Conservation (phyloP, 805 yeast species). For the Kuraishia ogatae region DNA sequence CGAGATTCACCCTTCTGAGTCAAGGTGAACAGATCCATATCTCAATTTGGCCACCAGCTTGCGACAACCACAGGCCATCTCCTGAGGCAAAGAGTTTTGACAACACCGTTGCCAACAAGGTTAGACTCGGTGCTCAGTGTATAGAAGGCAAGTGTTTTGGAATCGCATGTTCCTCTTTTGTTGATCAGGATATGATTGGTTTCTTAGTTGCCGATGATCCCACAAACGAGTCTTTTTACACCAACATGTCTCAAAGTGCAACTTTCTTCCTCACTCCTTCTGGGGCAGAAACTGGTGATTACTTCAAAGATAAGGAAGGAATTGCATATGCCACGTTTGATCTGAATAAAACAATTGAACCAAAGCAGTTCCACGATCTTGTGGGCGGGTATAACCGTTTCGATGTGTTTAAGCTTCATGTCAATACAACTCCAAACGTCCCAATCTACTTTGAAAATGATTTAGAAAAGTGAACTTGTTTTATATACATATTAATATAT, state of each 20-base stretch:
- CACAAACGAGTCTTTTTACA: conserved; percentile 10
- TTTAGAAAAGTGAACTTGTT: too few species aligned
- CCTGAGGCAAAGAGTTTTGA: conserved; percentile 9
- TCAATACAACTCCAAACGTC: conserved; percentile 7
- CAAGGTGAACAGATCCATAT: conserved; percentile 17
- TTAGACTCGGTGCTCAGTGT: conserved; percentile 16
- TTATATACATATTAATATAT: background rate
- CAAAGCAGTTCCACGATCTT: conserved; percentile 17
- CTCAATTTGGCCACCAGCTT: conserved; percentile 15
- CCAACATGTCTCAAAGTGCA: conserved; percentile 12
- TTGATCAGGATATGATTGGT: conserved; percentile 12
- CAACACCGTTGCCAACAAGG: conserved; percentile 13
- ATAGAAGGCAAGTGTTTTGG: conserved; percentile 18
- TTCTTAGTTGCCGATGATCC: conserved; percentile 16
- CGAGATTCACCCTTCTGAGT: conserved; percentile 14
- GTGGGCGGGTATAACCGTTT: conserved; percentile 17
- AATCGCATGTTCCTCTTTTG: conserved; percentile 13
- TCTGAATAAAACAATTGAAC: conserved; percentile 13
- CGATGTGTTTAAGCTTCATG: conserved; percentile 15
- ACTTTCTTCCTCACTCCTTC: conserved; percentile 15
- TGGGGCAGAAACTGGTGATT: conserved; percentile 16
- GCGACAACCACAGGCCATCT: conserved; percentile 6
- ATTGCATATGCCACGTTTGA: conserved; percentile 18
- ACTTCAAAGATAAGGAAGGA: conserved; percentile 13
- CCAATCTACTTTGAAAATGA: conserved; percentile 6